Base-by-base conservation (phyloP, 305 asterid genomes). In the Rubia tinctorum region DNA sequence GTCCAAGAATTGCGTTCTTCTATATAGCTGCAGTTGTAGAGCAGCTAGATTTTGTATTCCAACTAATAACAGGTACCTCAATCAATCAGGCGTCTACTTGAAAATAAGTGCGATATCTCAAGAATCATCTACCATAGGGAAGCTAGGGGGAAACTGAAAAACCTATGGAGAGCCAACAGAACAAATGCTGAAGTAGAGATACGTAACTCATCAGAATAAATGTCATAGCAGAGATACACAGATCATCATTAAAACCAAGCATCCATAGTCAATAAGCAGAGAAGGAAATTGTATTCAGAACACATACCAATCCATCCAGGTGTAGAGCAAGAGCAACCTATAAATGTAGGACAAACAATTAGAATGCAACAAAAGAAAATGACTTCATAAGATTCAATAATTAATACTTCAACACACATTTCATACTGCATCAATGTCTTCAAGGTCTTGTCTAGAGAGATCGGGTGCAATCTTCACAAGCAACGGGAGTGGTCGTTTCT, bases 391-490 rank as follows among this genome's bases (percentile, higher is more conserved):
- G 75, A 56, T n/a, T 40, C 78, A 51, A 79, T 64, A 66, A 27
- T 73, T 22, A 56, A 20, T 18, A 69, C 43, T 49, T 25, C 39
- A 11, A 30, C 73, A 49, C 11, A 14, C 25, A 47, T 66, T 69
- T 61, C 67, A 85, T 86, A 95, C 97, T 30, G 89, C 96, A 80
- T 96, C 99, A 80, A 95, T 91, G 75, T 95, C 99, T 90, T 95
- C 98, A 62, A 95, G 95, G 78, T 95, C 98, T 80, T 95, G 97
- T 73, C 83, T 87, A 53, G 99, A 95, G 81, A 95, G 84, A 76
- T 95, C 98, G 23, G 98, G 99, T 71, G 98, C 99, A 72, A 95
- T 95, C 87, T 92, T 95, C 69, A 92, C 98, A 37, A 95, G 98
- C 82, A 95, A 80, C 0, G 97, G 98, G 18, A 98, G 98, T 53